Conservation (phyloP, 2,329 filamentous ascomycete species). For the Penicillium sp. region DNA sequence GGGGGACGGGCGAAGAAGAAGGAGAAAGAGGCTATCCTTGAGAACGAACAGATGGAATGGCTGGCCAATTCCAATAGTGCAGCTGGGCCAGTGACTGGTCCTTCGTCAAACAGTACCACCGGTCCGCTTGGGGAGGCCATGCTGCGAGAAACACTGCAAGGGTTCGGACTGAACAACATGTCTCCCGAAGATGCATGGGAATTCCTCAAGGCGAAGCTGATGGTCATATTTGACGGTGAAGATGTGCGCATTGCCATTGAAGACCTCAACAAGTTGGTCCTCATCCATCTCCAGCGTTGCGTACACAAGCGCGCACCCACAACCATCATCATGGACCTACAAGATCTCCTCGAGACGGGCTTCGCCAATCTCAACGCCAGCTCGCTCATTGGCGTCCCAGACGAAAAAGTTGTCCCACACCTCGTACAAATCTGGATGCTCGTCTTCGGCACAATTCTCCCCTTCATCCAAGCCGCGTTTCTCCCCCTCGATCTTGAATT, state of each 20-base stretch:
- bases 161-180: constrained; percentile 71
- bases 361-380: constrained; percentile 87
- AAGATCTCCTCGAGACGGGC: constrained; percentile 68
- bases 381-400: constrained; percentile 70
- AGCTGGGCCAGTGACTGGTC: constrained; percentile 35
- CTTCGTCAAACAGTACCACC: constrained; percentile 41
- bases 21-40: constrained; percentile 63
- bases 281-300: constrained; percentile 65
- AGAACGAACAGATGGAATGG: constrained; percentile 43
- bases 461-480: constrained; percentile 95
- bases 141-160: constrained; percentile 47
- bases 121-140: constrained; percentile 40
- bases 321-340: constrained; percentile 65
- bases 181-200: constrained; percentile 70
- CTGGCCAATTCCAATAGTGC: constrained; percentile 30
- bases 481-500: constrained; percentile 93
- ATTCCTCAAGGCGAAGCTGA: constrained; percentile 64
- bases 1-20: constrained; percentile 76
- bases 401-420: constrained; percentile 86
- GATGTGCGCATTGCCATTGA: constrained; percentile 67
- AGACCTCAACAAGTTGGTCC: constrained; percentile 67
- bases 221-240: constrained; percentile 68
- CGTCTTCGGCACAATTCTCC: constrained; percentile 86
- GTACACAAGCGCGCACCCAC: constrained; percentile 64
- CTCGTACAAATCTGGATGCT: constrained; percentile 94